Evolutionary conservation across 202 grass and related monocot species (phyloP), one percentile per base, ranked within the genome.

Genomic region (Dendrocalamus latiflorus): DNA sequence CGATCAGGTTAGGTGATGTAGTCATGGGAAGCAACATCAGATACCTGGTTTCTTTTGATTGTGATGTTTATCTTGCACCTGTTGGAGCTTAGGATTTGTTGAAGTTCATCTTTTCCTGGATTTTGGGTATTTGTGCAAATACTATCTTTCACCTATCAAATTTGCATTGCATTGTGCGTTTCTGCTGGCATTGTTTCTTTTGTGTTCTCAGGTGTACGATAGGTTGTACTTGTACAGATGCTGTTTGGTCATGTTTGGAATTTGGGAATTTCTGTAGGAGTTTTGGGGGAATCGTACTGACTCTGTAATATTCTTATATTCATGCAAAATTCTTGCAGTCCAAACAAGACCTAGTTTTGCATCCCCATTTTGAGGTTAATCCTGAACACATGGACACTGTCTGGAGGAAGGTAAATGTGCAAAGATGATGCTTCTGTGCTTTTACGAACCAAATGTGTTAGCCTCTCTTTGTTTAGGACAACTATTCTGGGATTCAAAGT

Each of bases 41-140:
- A 80, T 83, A 83, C 88, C 68, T 86, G 74, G 69, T 80, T 90
- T 84, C 55, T 75, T 74, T 86, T 54, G 51, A 86, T 89, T 55
- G 84, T 83, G 79, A 82, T 67, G 76, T 69, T 75, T 80, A 49
- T 79, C 69, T 56, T 83, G 62, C 39, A 10, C 73, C 57, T 74
- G 57, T 72, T 82, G 33, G 68, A 37, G 62, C 65, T 54, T 83
- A 83, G 86, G 73, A 83, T 88, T 71, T 77, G 85, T 48, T 72
- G 55, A 66, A 48, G 42, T 43, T 58, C 5, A 51, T 69, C 20
- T 80, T 28, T 56, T 69, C 13, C 16, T 57, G 53, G 75, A 30
- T 63, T 36, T 50, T 68, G 78, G 57, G 14, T 71, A 9, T 16
- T 74, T 86, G 16, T 74, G 68, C 50, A 45, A 67, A 36, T 34